Evolutionary conservation across 306 rosid species (phyloP).

Genomic region (Cucurbita pepo): DNA sequence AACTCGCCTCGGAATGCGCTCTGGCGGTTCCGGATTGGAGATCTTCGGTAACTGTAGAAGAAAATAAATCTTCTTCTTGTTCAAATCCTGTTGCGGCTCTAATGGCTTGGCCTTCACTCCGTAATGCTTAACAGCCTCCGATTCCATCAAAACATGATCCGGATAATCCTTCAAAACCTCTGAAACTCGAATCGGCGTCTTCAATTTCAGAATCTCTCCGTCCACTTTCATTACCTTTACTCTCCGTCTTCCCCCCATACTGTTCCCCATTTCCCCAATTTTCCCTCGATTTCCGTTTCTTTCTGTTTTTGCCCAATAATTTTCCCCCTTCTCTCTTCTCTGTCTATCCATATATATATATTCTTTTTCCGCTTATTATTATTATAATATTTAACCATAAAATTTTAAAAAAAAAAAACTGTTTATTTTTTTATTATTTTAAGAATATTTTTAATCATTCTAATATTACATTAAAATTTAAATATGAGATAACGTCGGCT

Average conservation of each 20-base stretch:
- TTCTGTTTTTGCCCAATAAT: not conserved
- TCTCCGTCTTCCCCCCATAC: conserved; percentile 36
- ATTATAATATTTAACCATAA: too few relatives aligned
- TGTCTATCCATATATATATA: not conserved
- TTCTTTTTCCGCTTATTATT: not conserved
- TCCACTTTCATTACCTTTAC: conserved; percentile 71
- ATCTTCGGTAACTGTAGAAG: conserved; percentile 38
- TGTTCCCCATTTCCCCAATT: conserved; percentile 50
- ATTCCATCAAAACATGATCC: conserved; percentile 46
- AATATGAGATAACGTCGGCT: too few relatives aligned
- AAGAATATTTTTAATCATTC: too few relatives aligned
- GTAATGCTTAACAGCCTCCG: conserved; percentile 44
- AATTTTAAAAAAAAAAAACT: too few relatives aligned
- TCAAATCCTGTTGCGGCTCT: conserved; percentile 43
- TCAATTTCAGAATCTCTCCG: conserved; percentile 60
- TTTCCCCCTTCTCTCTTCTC: not conserved
- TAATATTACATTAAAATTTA: too few relatives aligned
- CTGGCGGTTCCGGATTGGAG: not conserved
- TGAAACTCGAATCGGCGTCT: conserved; percentile 35
- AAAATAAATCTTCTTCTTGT: conserved; percentile 44
- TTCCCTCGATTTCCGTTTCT: not conserved
- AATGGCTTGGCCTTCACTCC: conserved; percentile 65
- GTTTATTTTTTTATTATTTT: too few relatives aligned
- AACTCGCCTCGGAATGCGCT: conserved; percentile 23
- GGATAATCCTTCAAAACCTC: conserved; percentile 58